These are phyloP conservation scores for Alternaria sp. DNA, from an alignment of 2,329 filamentous ascomycete species.

Conservation along the genomic window DNA sequence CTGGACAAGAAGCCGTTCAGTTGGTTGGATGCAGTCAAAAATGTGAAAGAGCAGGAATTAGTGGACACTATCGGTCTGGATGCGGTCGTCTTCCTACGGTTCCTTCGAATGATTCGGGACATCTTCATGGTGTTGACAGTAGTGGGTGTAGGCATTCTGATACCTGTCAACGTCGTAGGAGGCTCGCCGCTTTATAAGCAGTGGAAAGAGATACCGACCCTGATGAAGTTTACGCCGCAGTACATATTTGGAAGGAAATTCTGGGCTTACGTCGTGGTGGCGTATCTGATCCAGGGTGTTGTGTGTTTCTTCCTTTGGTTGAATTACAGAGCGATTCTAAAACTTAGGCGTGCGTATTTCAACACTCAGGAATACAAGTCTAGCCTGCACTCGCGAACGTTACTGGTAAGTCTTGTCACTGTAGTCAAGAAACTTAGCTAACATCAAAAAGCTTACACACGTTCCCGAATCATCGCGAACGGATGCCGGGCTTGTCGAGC, in stretches of 20 bases:
- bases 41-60: conserved; percentile 77
- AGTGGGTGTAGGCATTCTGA: conserved; percentile 76
- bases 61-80: conserved; percentile 89
- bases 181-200: conserved; percentile 46
- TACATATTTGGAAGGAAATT: conserved; percentile 60
- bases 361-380: conserved; percentile 85
- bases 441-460: conserved; percentile 71
- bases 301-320: conserved; percentile 85
- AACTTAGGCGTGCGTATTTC: conserved; percentile 79
- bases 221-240: conserved; percentile 66
- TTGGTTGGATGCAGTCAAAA: conserved; percentile 81
- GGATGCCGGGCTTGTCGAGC: conserved; percentile 86
- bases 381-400: conserved; percentile 77
- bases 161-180: conserved; percentile 75
- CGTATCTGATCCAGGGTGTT: conserved; percentile 73
- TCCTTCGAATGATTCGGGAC: conserved; percentile 87
- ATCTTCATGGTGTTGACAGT: conserved; percentile 80
- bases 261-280: conserved; percentile 66
- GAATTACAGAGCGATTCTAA: conserved; percentile 79
- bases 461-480: conserved; percentile 77
- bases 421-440: background rate
- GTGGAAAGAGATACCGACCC: conserved; percentile 35
- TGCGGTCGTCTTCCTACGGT: conserved; percentile 86
- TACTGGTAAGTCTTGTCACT: conserved; percentile 56
- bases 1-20: conserved; percentile 86